A percentile compares a stretch with the other conserved stretches of the same genome.
These are phyloP conservation scores for Blastocystis sp. DNA, from an alignment of 352 stramenopile species.

Conservation along the genomic window DNA sequence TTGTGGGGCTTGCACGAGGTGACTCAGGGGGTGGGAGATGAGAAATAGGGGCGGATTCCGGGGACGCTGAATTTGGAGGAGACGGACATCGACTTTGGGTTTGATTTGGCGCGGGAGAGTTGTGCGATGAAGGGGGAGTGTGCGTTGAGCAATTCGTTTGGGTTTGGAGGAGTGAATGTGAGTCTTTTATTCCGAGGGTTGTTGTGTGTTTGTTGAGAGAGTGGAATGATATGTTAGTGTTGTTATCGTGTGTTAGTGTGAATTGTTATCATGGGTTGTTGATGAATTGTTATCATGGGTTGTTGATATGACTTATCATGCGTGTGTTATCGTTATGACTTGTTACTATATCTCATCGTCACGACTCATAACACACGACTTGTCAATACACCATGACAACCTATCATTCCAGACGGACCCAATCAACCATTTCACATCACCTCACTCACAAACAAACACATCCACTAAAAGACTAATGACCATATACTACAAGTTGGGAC, in stretches of 20 bases:
- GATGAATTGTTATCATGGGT: too few relatives aligned
- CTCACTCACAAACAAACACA: background rate
- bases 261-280: too few relatives aligned
- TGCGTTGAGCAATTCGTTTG: constrained; percentile 87
- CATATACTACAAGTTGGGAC: constrained; percentile 17
- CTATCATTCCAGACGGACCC: too few relatives aligned
- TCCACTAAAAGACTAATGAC: background rate
- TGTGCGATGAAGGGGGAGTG: constrained; percentile 63
- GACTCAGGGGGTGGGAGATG: constrained; percentile 80
- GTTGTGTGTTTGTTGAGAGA: background rate
- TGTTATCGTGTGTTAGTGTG: too few relatives aligned
- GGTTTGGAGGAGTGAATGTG: constrained; percentile 88
- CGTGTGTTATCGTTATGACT: too few relatives aligned
- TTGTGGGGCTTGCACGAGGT: background rate
- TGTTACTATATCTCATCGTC: too few relatives aligned
- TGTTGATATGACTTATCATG: too few relatives aligned
- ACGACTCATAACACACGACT: too few relatives aligned
- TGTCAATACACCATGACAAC: too few relatives aligned
- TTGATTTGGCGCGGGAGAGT: constrained; percentile 64
- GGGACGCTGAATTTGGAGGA: constrained; percentile 82
- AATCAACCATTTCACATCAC: too few relatives aligned
- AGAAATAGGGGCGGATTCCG: constrained; percentile 78
- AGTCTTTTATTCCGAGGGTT: constrained; percentile 23
- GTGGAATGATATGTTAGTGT: too few relatives aligned
- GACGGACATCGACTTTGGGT: constrained; percentile 65